phyloP scores from a whole-genome alignment of 257 asterid genomes.

The Dorcoceras hygrometricum region DNA sequence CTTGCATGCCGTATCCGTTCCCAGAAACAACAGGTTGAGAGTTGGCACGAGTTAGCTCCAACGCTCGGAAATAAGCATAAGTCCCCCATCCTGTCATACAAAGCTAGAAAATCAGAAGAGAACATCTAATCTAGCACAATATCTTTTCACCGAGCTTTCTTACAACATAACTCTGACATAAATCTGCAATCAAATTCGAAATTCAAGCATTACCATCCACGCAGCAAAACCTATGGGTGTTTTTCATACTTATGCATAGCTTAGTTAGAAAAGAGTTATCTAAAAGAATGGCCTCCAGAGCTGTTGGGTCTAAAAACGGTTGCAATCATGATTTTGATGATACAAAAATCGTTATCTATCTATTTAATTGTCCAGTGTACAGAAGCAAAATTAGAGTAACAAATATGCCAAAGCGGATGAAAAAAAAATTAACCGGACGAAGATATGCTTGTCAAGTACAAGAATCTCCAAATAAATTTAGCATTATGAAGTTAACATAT shows the following conservation, averaged over 20 bases:
- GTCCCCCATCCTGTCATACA: slow-evolving; percentile 65
- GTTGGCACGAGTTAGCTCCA: slow-evolving; percentile 49
- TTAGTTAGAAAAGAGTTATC: too few species aligned
- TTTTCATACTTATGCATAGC: background rate
- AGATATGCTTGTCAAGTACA: background rate
- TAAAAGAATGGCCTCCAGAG: too few species aligned
- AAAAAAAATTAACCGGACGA: too few species aligned
- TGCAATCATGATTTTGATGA: too few species aligned
- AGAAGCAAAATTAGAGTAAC: too few species aligned
- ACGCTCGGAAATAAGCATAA: slow-evolving; percentile 69
- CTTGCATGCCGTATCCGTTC: slow-evolving; percentile 37
- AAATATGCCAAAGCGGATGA: too few species aligned
- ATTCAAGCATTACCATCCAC: background rate
- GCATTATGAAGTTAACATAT: background rate
- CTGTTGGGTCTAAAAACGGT: too few species aligned
- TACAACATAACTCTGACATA: background rate
- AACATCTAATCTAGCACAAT: background rate
- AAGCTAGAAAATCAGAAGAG: background rate
- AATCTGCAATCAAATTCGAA: background rate
- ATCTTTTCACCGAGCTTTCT: background rate
- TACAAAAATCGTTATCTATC: too few species aligned
- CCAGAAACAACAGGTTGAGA: slow-evolving; percentile 14
- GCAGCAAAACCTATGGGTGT: background rate
- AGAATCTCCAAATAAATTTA: background rate
- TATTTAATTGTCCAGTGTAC: too few species aligned